phyloP scores from a whole-genome alignment of 2,329 filamentous ascomycete species.

The Coniochaeta hoffmannii region DNA sequence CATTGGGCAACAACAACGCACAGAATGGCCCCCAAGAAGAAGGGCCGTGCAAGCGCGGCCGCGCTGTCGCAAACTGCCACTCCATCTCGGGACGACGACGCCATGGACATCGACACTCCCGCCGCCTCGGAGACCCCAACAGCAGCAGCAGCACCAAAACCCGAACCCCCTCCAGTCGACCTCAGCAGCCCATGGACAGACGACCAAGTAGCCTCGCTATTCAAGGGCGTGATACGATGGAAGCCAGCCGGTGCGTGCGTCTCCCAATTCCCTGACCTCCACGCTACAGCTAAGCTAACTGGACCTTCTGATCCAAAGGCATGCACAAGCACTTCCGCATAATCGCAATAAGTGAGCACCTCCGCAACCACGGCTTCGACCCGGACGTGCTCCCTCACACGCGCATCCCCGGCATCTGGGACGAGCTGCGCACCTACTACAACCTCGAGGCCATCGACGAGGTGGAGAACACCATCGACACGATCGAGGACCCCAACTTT shows the following conservation, averaged over 20 bases:
- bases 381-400: constrained; percentile 68
- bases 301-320: constrained; percentile 38
- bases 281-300: constrained; percentile 4
- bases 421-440: constrained; percentile 76
- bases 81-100: constrained; percentile 46
- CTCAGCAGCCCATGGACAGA: constrained; percentile 80
- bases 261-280: not conserved
- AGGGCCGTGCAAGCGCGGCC: constrained; percentile 45
- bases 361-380: constrained; percentile 74
- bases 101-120: constrained; percentile 52
- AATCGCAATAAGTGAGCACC: constrained; percentile 73
- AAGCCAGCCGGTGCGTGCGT: constrained; percentile 73
- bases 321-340: constrained; percentile 94
- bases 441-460: constrained; percentile 82
- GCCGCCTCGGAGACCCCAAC: constrained; percentile 43
- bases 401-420: constrained; percentile 85
- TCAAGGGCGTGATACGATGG: constrained; percentile 89
- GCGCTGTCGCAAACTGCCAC: constrained; percentile 40
- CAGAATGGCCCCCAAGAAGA: constrained; percentile 57
- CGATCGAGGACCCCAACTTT: constrained; percentile 47
- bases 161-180: constrained; percentile 30
- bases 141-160: constrained; percentile 28
- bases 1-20: not conserved
- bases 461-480: constrained; percentile 57
- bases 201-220: constrained; percentile 85